Base-by-base conservation (phyloP, 2,329 filamentous ascomycete genomes). In the Teratosphaeriaceae sp. region DNA sequence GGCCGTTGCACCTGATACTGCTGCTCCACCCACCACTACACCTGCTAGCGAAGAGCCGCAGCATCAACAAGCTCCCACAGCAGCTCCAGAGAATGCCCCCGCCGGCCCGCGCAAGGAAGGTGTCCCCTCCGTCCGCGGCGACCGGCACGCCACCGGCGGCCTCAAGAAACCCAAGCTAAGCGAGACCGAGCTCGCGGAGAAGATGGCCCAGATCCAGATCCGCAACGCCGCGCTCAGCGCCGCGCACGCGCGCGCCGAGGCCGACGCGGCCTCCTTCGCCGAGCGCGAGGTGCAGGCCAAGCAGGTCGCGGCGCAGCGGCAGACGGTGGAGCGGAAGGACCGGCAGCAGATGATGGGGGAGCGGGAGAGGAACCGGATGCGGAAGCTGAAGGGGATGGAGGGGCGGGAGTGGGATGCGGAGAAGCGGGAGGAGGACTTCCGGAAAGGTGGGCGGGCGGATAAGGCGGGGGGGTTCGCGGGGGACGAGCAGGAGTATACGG, bases 201-300 rank as follows among this genome's bases (percentile, higher is more conserved):
- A 78, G 47, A 75, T 85, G 46, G 77, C 74, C 6, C 69, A 71
- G 26, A 82, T 82, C 53, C 73, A 73, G 48, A 70, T 80, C 51
- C 76, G 80, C 44, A 82, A 81, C 41, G 75, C 74, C 5, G 71
- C 75, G 38, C 69, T 78, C 12, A 70, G 72, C 7, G 78, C 76
- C 7, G 77, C 78, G 0, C 79, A 84, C 56, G 76, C 75, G 1
- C 72, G 79, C 20, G 79, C 79, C n/a, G 77, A 84, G 65, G 79
- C 78, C n/a, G 81, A 85, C 51, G 73, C 76, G 42, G 79, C 78
- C 2, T 75, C 73, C 0, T 84, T 82, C 57, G 71, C 79, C 31
- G 72, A 79, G 44, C 72, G 79, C n/a, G 80, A 84, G 56, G 74
- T 75, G 24, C 64, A 77, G 8, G 74, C 77, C 0, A 72, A 72